phyloP scores from a whole-genome alignment of 2,329 filamentous ascomycete genomes.

The Talaromyces funiculosus region DNA sequence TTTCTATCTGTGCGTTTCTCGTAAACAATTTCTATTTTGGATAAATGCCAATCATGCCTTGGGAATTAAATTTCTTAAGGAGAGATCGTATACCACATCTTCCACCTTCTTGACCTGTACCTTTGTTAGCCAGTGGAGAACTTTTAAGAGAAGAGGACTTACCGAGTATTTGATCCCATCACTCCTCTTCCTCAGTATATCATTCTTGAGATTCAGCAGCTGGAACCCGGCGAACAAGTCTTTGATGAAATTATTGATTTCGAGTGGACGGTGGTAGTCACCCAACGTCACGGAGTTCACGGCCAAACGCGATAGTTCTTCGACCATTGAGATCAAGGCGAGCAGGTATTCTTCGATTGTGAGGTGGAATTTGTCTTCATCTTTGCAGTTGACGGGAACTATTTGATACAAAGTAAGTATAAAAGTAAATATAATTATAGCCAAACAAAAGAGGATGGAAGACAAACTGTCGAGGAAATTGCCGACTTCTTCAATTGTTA shows the following conservation, averaged over 20 bases:
- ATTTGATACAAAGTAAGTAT: not conserved
- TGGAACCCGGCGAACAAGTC: conserved; percentile 95
- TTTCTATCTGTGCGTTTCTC: not conserved
- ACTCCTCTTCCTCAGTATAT: conserved; percentile 76
- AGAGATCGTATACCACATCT: conserved; percentile 95
- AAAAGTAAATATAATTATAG: too few relatives aligned
- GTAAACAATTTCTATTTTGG: not conserved
- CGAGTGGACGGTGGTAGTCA: conserved; percentile 76
- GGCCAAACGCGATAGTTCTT: conserved; percentile 84
- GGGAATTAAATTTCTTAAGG: conserved; percentile 73
- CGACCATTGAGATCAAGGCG: conserved; percentile 76
- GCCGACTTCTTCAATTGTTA: conserved; percentile 86
- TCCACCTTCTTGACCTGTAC: conserved; percentile 87
- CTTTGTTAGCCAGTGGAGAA: not conserved
- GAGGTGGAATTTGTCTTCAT: conserved; percentile 84
- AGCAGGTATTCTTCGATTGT: conserved; percentile 97
- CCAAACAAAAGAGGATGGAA: too few relatives aligned
- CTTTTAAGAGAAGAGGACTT: conserved; percentile 19
- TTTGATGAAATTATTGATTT: conserved; percentile 89
- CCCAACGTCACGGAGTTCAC: conserved; percentile 92
- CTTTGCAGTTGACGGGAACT: conserved; percentile 90
- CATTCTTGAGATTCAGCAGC: conserved; percentile 95
- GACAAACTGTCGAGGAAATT: conserved; percentile 70
- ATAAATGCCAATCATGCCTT: conserved; percentile 27
- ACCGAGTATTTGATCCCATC: conserved; percentile 91